Evolutionary conservation across 345 rosid genomes (phyloP), one percentile per base, ranked within the genome.

Genomic region (Gossypium anomalum): DNA sequence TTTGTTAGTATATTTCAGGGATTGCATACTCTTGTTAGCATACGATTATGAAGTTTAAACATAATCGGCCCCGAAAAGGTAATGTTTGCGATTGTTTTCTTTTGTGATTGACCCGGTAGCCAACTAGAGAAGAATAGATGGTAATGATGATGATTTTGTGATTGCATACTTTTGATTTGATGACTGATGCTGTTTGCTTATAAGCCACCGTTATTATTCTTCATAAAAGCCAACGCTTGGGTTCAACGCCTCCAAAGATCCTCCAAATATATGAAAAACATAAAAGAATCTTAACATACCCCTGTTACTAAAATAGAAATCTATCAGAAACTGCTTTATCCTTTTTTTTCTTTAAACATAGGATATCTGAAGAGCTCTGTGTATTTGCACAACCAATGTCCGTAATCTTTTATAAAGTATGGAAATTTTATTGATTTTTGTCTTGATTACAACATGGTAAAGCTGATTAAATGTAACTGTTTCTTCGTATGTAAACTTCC

Each of bases 401-500:
- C 34, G 13, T 58, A 41, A 4, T 20, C n/a, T 23, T 61, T 14
- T 58, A 7, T 48, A 9, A 34, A 65, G 9, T 23, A 9, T 22
- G 9, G 4, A 44, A 20, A 2, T 22, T 51, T 71, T 53, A 10
- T 8, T 22, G 43, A 29, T 72, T 53, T 17, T 62, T 43, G 13
- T 41, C 15, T 61, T 64, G 41, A 64, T 14, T 64, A 38, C 4
- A 29, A 7, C 44, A 38, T 57, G 10, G 68, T 47, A 12, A 20
- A 41, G 41, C 43, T 43, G 45, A 71, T 59, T 25, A 59, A 25
- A 14, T 59, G 64, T 23, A 59, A 71, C 23, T 65, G 13, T 38
- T 68, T 27, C 20, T 65, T 48, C 25, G 17, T 57, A 38, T 75
- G 66, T 59, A 25, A 75, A 82, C 34, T 80, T 47, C 19, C 76